A percentile compares a stretch with the other conserved stretches of the same genome.
These are phyloP conservation scores for Parascedosporium putredinis DNA, from an alignment of 2,329 filamentous ascomycete species.

Conservation along the genomic window DNA sequence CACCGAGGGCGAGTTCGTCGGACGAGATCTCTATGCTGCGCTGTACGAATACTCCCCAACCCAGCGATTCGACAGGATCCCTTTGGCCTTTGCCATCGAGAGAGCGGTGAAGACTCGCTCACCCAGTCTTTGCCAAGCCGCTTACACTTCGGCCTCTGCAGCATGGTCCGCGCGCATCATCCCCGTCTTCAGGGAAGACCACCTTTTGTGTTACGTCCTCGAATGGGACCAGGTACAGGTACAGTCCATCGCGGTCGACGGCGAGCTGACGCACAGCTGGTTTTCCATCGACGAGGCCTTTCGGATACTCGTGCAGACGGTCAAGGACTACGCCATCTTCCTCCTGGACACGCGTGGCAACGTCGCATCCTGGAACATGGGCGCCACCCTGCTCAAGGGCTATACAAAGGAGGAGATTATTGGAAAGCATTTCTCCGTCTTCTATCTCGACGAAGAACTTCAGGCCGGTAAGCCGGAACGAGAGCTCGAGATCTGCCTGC, in stretches of 20 bases:
- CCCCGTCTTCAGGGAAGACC: slow-evolving; percentile 19
- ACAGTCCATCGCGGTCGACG: slow-evolving; percentile 7
- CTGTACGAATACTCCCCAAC: slow-evolving; percentile 18
- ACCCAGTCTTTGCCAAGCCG: slow-evolving; percentile 15
- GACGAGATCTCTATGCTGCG: slow-evolving; percentile 18
- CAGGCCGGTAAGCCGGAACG: slow-evolving; percentile 35
- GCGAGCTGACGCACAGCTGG: slow-evolving; percentile 16
- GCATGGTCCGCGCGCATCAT: slow-evolving; percentile 22
- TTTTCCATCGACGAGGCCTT: slow-evolving; percentile 42
- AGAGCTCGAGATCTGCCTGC: slow-evolving; percentile 41
- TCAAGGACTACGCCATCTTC: slow-evolving; percentile 55
- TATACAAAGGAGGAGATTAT: slow-evolving; percentile 44
- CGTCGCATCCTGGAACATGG: slow-evolving; percentile 47
- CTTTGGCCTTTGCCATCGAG: slow-evolving; percentile 19
- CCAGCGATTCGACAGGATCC: slow-evolving; percentile 17
- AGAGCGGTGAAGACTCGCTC: slow-evolving; percentile 17
- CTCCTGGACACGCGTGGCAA: slow-evolving; percentile 46
- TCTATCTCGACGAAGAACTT: slow-evolving; percentile 43
- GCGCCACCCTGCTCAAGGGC: slow-evolving; percentile 44
- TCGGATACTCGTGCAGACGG: slow-evolving; percentile 49
- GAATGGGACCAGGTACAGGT: slow-evolving; percentile 20
- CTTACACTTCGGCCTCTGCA: slow-evolving; percentile 9
- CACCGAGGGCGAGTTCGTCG: slow-evolving; percentile 16
- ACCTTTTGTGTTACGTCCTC: slow-evolving; percentile 20
- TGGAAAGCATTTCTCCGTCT: slow-evolving; percentile 46